These are phyloP conservation scores for Podaxis carcinomalis DNA, from an alignment of 768 basidiomycete species.

Conservation along the genomic window DNA sequence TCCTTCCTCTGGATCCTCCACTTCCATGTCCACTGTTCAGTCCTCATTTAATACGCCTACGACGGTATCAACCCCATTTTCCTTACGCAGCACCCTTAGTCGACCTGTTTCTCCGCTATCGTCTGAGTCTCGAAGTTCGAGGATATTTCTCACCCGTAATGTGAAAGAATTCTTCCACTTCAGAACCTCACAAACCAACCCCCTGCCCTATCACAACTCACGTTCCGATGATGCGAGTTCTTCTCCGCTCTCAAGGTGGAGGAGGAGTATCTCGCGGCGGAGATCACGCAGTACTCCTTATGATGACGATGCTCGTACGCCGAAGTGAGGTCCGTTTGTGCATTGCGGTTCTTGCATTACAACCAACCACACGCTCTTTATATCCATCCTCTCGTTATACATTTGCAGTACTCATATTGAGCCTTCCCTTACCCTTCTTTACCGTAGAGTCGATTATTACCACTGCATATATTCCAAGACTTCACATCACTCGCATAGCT, in stretches of 20 bases:
- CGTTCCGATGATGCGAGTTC: not conserved
- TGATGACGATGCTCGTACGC: not conserved
- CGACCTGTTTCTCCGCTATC: constrained; percentile 17
- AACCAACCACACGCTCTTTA: not conserved
- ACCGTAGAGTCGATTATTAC: not conserved
- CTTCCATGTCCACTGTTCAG: not conserved
- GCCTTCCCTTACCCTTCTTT: not conserved
- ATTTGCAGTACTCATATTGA: no score
- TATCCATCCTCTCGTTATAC: no score
- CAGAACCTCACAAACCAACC: constrained; percentile 24
- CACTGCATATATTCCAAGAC: not conserved
- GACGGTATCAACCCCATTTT: not conserved
- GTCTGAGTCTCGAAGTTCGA: constrained; percentile 33
- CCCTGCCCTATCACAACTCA: not conserved
- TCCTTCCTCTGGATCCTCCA: constrained; percentile 8
- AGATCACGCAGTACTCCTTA: constrained; percentile 6
- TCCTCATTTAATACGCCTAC: not conserved
- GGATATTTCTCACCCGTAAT: constrained; percentile 49
- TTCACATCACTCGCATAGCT: not conserved
- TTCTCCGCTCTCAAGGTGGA: not conserved
- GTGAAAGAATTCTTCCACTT: constrained; percentile 57
- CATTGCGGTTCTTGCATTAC: not conserved
- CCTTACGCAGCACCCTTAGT: not conserved
- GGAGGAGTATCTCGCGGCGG: not conserved
- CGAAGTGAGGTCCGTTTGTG: not conserved